These are phyloP conservation scores for Adenanthera pavonina DNA, from an alignment of 306 rosid species.

Conservation along the genomic window DNA sequence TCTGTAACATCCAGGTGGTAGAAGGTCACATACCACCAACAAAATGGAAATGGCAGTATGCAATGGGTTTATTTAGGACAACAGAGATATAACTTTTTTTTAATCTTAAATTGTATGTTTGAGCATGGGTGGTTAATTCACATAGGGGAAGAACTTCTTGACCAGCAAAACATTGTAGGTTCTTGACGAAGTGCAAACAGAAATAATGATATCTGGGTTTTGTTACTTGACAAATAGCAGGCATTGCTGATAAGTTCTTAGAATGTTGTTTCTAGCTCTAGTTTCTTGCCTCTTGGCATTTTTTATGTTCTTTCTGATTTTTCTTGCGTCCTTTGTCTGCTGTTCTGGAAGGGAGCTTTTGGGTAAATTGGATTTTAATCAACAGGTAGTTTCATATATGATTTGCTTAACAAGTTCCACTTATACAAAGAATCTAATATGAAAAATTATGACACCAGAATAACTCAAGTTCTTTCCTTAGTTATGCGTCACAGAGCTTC, in stretches of 20 bases:
- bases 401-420: constrained; percentile 5
- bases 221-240: background rate
- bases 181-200: background rate
- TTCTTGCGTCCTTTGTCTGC: background rate
- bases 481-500: background rate
- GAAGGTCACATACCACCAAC: background rate
- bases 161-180: background rate
- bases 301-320: background rate
- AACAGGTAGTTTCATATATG: background rate
- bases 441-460: background rate
- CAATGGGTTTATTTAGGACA: background rate
- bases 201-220: background rate
- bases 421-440: background rate
- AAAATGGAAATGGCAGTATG: background rate
- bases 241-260: background rate
- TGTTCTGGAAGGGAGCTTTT: background rate
- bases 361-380: background rate
- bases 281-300: background rate
- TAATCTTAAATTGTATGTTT: background rate
- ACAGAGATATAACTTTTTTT: background rate
- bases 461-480: background rate
- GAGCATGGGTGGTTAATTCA: background rate
- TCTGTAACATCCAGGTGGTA: background rate
- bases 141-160: background rate
- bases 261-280: background rate